Conservation (phyloP, 2,329 filamentous ascomycete species). For the Aspergillus versicolor region DNA sequence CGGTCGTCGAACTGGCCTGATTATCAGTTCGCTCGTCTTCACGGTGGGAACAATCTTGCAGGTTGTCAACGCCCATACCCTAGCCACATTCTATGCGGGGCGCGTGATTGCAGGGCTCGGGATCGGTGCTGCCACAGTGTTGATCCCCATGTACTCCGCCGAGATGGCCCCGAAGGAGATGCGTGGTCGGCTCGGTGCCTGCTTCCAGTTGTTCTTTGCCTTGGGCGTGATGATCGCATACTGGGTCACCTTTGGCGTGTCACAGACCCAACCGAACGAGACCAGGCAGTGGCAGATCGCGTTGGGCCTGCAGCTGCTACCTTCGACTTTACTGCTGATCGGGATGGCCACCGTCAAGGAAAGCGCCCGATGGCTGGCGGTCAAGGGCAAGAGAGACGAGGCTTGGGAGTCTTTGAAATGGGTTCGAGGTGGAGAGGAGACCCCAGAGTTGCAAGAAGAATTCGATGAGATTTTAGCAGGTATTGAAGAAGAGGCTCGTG, state of each 20-base stretch:
- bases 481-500: conserved; percentile 48
- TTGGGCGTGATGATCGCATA: conserved; percentile 41
- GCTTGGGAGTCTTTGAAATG: conserved; percentile 51
- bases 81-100: conserved; percentile 47
- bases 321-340: conserved; percentile 47
- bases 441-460: conserved; percentile 32
- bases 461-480: conserved; percentile 44
- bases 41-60: conserved; percentile 44
- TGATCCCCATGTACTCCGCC: conserved; percentile 43
- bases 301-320: conserved; percentile 48
- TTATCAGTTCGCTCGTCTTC: conserved; percentile 44
- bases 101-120: conserved; percentile 49
- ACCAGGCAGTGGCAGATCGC: conserved; percentile 54
- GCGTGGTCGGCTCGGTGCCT: conserved; percentile 39
- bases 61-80: conserved; percentile 45
- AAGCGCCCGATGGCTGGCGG: conserved; percentile 49
- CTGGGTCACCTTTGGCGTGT: conserved; percentile 51
- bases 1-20: conserved; percentile 46
- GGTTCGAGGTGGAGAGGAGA: conserved; percentile 51
- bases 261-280: conserved; percentile 35
- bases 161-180: conserved; percentile 45
- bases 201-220: conserved; percentile 42
- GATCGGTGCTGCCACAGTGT: conserved; percentile 44
- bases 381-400: conserved; percentile 47
- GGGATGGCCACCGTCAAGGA: conserved; percentile 53